A percentile compares a stretch with the other conserved stretches of the same genome.
Evolutionary conservation across 164 flowering plant genomes (phyloP).

Genomic region (Tinospora cordifolia): DNA sequence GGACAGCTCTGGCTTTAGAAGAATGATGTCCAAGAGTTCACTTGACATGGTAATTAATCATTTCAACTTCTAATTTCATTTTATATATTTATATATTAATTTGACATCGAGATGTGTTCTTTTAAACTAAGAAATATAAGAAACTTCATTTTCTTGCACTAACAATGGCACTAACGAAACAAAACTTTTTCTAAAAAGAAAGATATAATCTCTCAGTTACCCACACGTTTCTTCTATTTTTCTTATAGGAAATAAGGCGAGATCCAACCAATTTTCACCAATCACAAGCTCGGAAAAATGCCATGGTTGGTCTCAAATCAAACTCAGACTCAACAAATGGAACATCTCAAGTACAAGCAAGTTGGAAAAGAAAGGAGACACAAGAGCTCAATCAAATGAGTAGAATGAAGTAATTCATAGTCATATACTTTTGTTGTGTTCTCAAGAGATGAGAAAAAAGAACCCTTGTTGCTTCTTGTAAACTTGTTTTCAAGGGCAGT

Average conservation of each 20-base stretch:
- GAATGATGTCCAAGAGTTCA: conserved; percentile 25
- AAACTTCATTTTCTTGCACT: no score
- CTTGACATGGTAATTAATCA: conserved; percentile 25
- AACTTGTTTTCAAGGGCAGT: no score
- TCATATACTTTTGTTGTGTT: no score
- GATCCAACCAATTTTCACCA: conserved; percentile 9
- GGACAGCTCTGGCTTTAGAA: conserved; percentile 27
- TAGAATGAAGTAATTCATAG: background rate
- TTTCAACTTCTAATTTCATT: background rate
- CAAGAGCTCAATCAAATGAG: background rate
- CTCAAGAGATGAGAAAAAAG: no score
- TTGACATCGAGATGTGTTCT: no score
- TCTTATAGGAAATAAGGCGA: conserved; percentile 14
- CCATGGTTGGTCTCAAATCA: conserved; percentile 4
- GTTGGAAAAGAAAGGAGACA: conserved; percentile 6
- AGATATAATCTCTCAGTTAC: no score
- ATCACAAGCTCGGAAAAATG: background rate
- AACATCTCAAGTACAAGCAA: conserved; percentile 2
- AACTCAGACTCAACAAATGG: conserved; percentile 1
- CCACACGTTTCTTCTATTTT: background rate
- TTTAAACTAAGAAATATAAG: no score
- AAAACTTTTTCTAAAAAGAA: no score
- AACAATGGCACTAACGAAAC: no score
- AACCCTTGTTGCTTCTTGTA: no score
- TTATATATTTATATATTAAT: no score